Percentiles rank a stretch among this genome's conserved stretches.
Conservation (phyloP, 257 asterid species). For the Solanum boliviense region DNA sequence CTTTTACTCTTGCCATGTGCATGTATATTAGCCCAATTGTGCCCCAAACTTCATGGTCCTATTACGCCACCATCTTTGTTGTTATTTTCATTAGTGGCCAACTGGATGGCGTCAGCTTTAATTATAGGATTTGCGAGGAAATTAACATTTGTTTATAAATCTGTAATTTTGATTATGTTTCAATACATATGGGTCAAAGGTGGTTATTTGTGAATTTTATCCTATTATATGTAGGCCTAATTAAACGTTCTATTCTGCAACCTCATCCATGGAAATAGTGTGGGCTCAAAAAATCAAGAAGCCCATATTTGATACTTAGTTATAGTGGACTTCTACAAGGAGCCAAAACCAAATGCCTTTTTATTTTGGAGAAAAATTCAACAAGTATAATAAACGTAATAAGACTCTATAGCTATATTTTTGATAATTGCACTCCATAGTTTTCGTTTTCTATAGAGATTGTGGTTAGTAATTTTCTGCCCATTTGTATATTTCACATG, state of each 20-base stretch:
- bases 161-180: not conserved
- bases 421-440: rapidly evolving
- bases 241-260: not conserved
- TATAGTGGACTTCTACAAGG: not conserved
- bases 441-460: no score
- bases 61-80: not conserved
- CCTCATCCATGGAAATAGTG: not conserved
- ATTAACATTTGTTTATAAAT: not conserved
- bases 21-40: not conserved
- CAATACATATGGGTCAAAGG: not conserved
- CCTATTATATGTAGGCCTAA: not conserved
- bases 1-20: not conserved
- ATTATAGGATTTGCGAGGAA: not conserved
- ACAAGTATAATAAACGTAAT: no score
- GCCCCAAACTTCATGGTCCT: not conserved
- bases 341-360: not conserved
- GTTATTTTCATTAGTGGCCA: not conserved
- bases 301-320: not conserved
- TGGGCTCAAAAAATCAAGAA: not conserved
- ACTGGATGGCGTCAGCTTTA: not conserved
- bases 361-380: no score
- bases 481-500: no score
- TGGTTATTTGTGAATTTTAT: not conserved
- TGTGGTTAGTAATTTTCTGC: no score
- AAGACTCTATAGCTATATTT: no score